A percentile compares a stretch with the other conserved stretches of the same genome.
Conservation (phyloP, 2,329 filamentous ascomycete species). For the Ophiocordyceps unilateralis region DNA sequence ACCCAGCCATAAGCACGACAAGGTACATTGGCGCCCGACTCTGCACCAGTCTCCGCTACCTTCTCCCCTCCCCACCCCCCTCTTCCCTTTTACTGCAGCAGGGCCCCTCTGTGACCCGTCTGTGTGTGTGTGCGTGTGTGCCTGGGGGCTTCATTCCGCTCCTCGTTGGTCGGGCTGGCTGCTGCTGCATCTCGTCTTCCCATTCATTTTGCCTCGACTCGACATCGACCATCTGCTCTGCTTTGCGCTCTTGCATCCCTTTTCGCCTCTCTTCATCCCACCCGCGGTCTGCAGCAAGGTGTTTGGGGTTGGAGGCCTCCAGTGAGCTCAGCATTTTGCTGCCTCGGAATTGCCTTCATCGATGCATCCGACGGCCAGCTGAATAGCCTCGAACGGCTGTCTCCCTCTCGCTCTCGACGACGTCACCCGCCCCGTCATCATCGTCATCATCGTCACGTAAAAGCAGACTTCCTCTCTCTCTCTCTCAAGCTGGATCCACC, state of each 20-base stretch:
- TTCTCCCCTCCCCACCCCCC: no score
- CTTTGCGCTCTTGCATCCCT: not conserved
- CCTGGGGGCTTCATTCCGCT: not conserved
- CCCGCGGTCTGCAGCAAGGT: no score
- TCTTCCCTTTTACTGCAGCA: no score
- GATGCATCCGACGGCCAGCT: conserved; percentile 1
- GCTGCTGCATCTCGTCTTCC: not conserved
- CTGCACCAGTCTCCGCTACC: not conserved
- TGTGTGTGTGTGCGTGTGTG: no score
- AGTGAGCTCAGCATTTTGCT: not conserved
- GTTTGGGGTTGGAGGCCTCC: not conserved
- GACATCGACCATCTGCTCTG: not conserved
- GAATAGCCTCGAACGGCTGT: not conserved
- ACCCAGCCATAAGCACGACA: no score
- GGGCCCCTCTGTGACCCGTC: not conserved
- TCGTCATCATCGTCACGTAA: no score
- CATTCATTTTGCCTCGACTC: not conserved
- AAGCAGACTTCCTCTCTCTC: no score
- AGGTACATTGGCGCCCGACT: not conserved
- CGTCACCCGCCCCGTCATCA: no score
- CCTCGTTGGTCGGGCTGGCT: not conserved
- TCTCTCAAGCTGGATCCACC: conserved; percentile 34
- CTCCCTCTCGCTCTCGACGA: conserved; percentile 2
- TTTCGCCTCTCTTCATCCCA: not conserved
- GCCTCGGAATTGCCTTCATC: not conserved